phyloP scores from a whole-genome alignment of 345 rosid species.

The Aquilaria malaccensis region DNA sequence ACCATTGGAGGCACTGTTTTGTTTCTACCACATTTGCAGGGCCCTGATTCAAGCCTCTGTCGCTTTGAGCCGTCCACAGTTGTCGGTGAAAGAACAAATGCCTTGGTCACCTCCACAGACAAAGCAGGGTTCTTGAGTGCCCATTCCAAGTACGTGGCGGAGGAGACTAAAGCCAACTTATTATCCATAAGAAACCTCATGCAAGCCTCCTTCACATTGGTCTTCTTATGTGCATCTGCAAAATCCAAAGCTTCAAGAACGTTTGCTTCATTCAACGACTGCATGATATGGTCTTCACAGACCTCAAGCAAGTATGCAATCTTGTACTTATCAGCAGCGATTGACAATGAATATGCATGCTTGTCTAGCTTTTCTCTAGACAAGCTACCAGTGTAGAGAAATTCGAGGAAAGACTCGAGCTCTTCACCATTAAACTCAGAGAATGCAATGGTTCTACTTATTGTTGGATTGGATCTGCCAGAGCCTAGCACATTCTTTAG shows the following conservation, averaged over 20 bases:
- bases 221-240: conserved; percentile 45
- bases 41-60: too few relatives aligned
- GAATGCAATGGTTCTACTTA: conserved; percentile 33
- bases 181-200: conserved; percentile 50
- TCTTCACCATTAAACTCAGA: conserved; percentile 49
- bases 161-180: conserved; percentile 52
- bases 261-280: conserved; percentile 30
- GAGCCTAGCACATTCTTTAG: conserved; percentile 63
- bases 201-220: conserved; percentile 38
- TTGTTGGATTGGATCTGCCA: conserved; percentile 53
- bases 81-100: conserved; percentile 20
- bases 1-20: too few relatives aligned
- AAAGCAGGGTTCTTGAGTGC: conserved; percentile 46
- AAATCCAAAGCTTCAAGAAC: conserved; percentile 61
- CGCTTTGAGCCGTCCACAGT: too few relatives aligned
- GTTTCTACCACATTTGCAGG: too few relatives aligned
- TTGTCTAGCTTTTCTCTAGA: conserved; percentile 34
- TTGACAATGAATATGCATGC: conserved; percentile 43
- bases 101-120: conserved; percentile 56
- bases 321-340: conserved; percentile 67
- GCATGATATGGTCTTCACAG: conserved; percentile 49
- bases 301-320: conserved; percentile 47
- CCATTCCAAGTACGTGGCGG: conserved; percentile 49
- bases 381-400: conserved; percentile 59
- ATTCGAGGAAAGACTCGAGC: conserved; percentile 60